A percentile compares a stretch with the other conserved stretches of the same genome.
Evolutionary conservation across 371 early-diverging fungal genomes (phyloP).

Genomic region (Mucor piriformis): DNA sequence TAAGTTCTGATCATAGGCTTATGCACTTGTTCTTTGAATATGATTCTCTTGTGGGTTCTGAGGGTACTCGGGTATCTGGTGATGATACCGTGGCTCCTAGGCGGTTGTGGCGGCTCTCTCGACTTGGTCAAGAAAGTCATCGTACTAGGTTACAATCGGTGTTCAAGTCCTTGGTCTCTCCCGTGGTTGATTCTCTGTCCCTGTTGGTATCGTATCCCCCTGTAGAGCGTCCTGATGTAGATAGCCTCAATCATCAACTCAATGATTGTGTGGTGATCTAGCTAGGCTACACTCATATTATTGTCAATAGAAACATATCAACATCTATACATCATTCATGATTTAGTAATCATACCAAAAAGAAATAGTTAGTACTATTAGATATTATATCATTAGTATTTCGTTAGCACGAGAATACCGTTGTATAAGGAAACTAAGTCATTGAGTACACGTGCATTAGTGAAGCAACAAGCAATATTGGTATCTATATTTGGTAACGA

Average conservation of each 20-base stretch:
- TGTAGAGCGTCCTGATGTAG: constrained; percentile 7
- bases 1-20: constrained; percentile 17
- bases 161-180: background rate
- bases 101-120: constrained; percentile 13
- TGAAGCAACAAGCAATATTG: too few relatives aligned
- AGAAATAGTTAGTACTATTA: too few relatives aligned
- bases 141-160: background rate
- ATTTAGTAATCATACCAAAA: too few relatives aligned
- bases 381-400: too few relatives aligned
- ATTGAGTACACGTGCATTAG: too few relatives aligned
- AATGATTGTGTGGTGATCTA: too few relatives aligned
- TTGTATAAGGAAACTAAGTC: too few relatives aligned
- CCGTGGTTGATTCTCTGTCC: background rate
- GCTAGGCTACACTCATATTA: too few relatives aligned
- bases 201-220: background rate
- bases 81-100: background rate
- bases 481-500: too few relatives aligned
- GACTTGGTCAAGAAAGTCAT: background rate
- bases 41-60: background rate
- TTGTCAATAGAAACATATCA: too few relatives aligned
- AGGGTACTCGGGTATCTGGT: background rate
- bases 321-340: too few relatives aligned
- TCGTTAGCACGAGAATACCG: too few relatives aligned
- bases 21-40: background rate
- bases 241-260: background rate